Base-by-base conservation (phyloP, 768 basidiomycete species). In the Podaxis rugospora region DNA sequence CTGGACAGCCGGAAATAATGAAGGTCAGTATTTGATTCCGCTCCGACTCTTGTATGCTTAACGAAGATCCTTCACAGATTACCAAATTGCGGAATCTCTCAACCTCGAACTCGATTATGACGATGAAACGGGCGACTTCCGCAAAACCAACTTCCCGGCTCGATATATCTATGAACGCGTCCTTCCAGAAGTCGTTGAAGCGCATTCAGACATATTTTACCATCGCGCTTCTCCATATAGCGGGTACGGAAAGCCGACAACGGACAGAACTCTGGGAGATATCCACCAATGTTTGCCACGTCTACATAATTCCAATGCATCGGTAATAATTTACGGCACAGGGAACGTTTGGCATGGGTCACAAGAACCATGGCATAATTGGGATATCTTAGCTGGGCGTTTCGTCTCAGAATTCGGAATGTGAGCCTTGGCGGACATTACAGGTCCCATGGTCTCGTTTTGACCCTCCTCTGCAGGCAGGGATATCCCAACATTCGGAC, bases 391-490 rank as follows among this genome's bases (percentile, higher is more conserved):
- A 14, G 80, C 90, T 0, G 95, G 94, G 42, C 85, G 96, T 37
- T 98, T 98, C 74, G 92, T 98, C 27, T 94, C 92, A 5, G 95
- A 97, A 71, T 96, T 96, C 65, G 94, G 94, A 65, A 95, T 95
- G 93, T 89, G 68, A 61, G 84, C 71, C 23, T 16, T 16, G 50
- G 9, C 14, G 21, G 28, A 18, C 11, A 9, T 32, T 39, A 18
- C 50, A 27, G 18, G 28, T 3, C 54, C 23, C 52, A 18, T 28
- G 35, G 32, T 7, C 18, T n/a, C 3, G 11, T 28, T 11, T n/a
- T 21, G n/a, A 52, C 27, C 21, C n/a, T 56, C 39, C 51, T 32
- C 32, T 62, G 59, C 55, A 95, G 93, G 93, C 78, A 95, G 69
- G 94, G 87, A 1, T 95, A 87, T 67, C 95, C 96, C 0, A 83